Base-by-base conservation (phyloP, 768 basidiomycete species). In the Chalciporus piperatus region DNA sequence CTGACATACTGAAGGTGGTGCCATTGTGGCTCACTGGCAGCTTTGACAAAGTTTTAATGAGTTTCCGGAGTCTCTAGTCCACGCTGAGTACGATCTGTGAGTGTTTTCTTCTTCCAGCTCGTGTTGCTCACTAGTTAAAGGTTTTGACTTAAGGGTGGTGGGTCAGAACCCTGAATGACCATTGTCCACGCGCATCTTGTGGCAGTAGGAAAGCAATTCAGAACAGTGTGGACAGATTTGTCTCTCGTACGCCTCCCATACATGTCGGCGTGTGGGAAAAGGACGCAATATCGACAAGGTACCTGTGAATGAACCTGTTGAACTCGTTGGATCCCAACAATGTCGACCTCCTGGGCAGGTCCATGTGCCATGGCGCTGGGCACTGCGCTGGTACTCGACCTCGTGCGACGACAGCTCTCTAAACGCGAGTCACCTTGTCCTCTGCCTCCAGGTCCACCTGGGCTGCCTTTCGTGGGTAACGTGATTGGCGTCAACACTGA, bases 381-480 rank as follows among this genome's bases (percentile, higher is more conserved):
- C 25, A 25, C 11, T 42, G 49, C 23, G 3, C 32, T 50, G 7
- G 41, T 33, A 4, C 42, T 58, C 16, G 39, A 39, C 30, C n/a
- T 48, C 41, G 19, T 23, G 27, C 47, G 32, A 16, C 16, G 51
- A 23, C 41, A 35, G 22, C 20, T 47, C 41, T 44, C 30, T 13
- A 38, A 33, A 23, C 14, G 14, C 8, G 25, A 8, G 23, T 41
- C 30, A 5, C 20, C 25, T 35, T 44, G 11, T 17, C 41, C 59
- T 16, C 40, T 52, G 25, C 74, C 73, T 14, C 75, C 74, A 46
- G 73, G 73, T 17, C 72, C 72, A 11, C 62, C 56, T 25, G 60
- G 66, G 4, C 56, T 69, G 28, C 72, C 72, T 11, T 50, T 73
- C 20, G 45, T 76, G 5, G 74, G 75, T 6, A 75, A 76, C 56